These are phyloP conservation scores for Peterozyma toletana DNA, from an alignment of 805 yeast species.

Conservation along the genomic window DNA sequence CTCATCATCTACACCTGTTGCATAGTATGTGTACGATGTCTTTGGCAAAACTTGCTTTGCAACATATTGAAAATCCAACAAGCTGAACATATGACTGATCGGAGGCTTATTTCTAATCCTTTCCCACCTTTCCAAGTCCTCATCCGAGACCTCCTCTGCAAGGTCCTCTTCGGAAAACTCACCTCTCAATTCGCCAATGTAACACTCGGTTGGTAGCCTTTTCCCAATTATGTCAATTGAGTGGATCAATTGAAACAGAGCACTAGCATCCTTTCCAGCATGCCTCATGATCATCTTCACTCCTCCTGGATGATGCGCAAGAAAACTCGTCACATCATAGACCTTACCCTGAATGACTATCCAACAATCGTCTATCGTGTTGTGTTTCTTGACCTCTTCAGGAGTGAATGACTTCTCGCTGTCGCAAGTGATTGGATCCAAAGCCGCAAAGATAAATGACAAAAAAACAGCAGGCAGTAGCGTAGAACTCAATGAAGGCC, in stretches of 20 bases:
- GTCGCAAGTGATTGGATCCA: too few relatives aligned
- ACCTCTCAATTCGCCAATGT: constrained; percentile 25
- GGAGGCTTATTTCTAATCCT: constrained; percentile 51
- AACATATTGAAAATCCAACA: constrained; percentile 79
- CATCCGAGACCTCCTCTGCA: constrained; percentile 19
- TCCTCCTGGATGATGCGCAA: constrained; percentile 34
- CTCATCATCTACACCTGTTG: constrained; percentile 87
- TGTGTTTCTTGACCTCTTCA: constrained; percentile 69
- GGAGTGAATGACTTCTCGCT: constrained; percentile 31
- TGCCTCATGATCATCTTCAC: constrained; percentile 24
- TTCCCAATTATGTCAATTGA: constrained; percentile 17
- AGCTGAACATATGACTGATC: constrained; percentile 56
- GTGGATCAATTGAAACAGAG: constrained; percentile 20
- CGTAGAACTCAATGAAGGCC: too few relatives aligned
- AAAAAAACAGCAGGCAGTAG: too few relatives aligned
- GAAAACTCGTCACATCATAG: constrained; percentile 26
- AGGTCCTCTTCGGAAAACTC: constrained; percentile 16
- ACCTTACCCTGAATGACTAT: constrained; percentile 25
- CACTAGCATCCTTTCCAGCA: constrained; percentile 30
- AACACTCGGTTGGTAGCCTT: constrained; percentile 18
- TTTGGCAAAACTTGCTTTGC: constrained; percentile 70
- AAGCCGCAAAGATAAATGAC: too few relatives aligned
- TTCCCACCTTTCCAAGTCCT: constrained; percentile 24
- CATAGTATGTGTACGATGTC: constrained; percentile 81
- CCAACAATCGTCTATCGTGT: constrained; percentile 34